Conservation (phyloP, 1,139 yeast species). For the Protomyces arabidopsidicola region DNA sequence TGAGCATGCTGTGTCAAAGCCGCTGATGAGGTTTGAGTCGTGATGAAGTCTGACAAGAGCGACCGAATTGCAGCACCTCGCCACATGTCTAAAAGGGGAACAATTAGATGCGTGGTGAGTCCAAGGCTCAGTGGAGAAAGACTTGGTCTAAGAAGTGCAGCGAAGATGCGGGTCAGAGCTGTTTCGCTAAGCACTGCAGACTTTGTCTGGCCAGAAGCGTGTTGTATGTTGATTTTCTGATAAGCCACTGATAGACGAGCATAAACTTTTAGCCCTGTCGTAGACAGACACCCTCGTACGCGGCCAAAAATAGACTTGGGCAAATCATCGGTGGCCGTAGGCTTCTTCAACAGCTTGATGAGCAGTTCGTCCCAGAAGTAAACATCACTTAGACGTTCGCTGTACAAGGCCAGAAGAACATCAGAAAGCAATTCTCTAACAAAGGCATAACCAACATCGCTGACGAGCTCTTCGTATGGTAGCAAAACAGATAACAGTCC, state of each 20-base stretch:
- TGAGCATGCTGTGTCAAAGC: constrained; percentile 4
- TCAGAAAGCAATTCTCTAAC: constrained; percentile 11
- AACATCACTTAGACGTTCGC: constrained; percentile 17
- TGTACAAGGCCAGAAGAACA: constrained; percentile 2
- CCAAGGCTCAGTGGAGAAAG: not conserved
- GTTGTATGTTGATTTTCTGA: not conserved
- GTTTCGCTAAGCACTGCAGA: not conserved
- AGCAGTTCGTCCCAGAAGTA: constrained; percentile 23
- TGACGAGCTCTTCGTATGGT: constrained; percentile 15
- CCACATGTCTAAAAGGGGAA: constrained; percentile 7
- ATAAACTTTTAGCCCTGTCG: not conserved
- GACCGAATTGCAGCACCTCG: not conserved
- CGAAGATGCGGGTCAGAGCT: not conserved
- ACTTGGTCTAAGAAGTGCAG: not conserved
- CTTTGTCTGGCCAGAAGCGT: not conserved
- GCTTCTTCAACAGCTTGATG: not conserved
- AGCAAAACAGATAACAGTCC: constrained; percentile 2
- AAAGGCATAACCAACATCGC: constrained; percentile 21
- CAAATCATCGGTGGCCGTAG: not conserved
- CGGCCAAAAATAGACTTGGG: not conserved
- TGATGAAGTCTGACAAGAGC: not conserved
- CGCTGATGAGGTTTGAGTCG: not conserved
- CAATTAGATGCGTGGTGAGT: not conserved
- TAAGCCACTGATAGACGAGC: not conserved
- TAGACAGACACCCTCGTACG: not conserved